phyloP scores from a whole-genome alignment of 495 filamentous ascomycete genomes.

The Tuber melanosporum region DNA sequence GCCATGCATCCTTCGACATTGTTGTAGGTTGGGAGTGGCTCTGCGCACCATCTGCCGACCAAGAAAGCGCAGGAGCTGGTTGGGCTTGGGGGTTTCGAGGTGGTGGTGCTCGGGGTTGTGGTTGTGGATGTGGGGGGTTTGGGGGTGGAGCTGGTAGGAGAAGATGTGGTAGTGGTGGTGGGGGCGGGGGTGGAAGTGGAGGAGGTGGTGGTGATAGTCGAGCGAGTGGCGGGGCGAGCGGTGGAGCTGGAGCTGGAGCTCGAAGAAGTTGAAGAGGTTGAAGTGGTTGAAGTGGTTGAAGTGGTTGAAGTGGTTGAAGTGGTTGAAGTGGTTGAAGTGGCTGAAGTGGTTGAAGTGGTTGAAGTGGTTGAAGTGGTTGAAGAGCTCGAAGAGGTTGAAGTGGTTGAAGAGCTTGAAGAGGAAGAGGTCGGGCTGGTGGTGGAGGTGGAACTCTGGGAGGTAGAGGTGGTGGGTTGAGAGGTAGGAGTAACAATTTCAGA shows the following conservation, averaged over 20 bases:
- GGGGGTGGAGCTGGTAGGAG: conserved; percentile 5
- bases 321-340: conserved; percentile 7
- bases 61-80: conserved; percentile 14
- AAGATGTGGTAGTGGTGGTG: conserved; percentile 41
- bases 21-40: conserved; percentile 15
- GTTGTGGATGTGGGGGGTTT: conserved; percentile 13
- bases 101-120: conserved; percentile 9
- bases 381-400: conserved; percentile 7
- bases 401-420: conserved; percentile 7
- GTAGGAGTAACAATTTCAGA: neutral
- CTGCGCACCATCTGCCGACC: conserved; percentile 18
- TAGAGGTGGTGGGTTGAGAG: conserved; percentile 14
- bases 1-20: conserved; percentile 8
- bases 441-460: conserved; percentile 5
- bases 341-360: conserved; percentile 3
- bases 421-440: conserved; percentile 12
- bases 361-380: conserved; percentile 11
- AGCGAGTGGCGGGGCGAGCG: conserved; percentile 28
- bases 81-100: conserved; percentile 11
- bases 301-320: neutral
- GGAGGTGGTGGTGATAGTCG: conserved; percentile 36
- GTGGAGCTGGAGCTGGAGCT: conserved; percentile 13
- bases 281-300: no score
- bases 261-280: no score
- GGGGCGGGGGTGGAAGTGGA: conserved; percentile 47